Conservation (phyloP, 257 asterid genomes). For the Ocimum tenuiflorum region DNA sequence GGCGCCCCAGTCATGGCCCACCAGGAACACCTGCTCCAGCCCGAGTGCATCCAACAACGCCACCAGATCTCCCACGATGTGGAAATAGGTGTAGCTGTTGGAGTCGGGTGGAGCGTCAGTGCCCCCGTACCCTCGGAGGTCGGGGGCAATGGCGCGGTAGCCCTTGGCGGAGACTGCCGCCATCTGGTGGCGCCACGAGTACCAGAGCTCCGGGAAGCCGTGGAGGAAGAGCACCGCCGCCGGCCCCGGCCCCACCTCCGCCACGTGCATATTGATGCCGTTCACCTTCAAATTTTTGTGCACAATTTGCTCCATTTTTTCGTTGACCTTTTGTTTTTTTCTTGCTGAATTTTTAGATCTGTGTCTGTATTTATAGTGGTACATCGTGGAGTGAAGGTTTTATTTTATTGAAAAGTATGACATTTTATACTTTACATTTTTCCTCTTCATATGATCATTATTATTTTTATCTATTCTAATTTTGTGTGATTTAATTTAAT, state of each 20-base stretch:
- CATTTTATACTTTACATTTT: too few relatives aligned
- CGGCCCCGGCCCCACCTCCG: constrained; percentile 7
- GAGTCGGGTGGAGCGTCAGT: background rate
- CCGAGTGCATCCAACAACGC: constrained; percentile 17
- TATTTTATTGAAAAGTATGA: too few relatives aligned
- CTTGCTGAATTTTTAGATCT: background rate
- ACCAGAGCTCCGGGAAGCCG: constrained; percentile 24
- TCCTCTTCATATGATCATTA: too few relatives aligned
- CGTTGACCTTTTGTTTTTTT: too few relatives aligned
- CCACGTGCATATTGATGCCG: constrained; percentile 21
- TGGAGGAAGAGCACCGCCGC: constrained; percentile 22
- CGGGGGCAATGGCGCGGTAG: constrained; percentile 21
- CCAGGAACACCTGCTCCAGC: constrained; percentile 17
- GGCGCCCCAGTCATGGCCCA: constrained; percentile 25
- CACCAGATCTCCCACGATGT: constrained; percentile 17
- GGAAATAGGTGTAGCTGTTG: constrained; percentile 12
- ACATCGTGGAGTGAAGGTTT: background rate
- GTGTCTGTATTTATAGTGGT: background rate
- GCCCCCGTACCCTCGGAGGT: constrained; percentile 20
- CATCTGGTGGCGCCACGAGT: constrained; percentile 26
- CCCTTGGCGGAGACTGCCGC: background rate
- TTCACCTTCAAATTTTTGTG: constrained; percentile 9
- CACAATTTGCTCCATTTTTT: background rate
- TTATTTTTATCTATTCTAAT: too few relatives aligned
- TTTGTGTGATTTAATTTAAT: too few relatives aligned